Evolutionary conservation across 768 basidiomycete species (phyloP), one percentile per base, ranked within the genome.

Genomic region (Lactarius sp.): DNA sequence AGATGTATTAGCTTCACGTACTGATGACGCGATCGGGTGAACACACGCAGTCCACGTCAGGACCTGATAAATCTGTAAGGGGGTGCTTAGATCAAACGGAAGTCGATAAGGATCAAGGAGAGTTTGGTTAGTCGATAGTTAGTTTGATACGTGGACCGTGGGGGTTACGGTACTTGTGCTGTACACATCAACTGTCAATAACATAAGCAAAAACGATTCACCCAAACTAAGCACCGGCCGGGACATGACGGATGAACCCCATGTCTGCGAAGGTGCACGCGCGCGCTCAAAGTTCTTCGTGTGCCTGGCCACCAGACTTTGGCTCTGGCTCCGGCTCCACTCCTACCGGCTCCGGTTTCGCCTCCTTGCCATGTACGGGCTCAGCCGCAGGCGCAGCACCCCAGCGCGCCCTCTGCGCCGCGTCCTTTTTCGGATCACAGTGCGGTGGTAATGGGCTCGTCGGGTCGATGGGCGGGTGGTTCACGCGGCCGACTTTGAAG

Each of bases 401-500:
- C 59, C 62, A 56, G 16, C 60, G 44, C 68, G 70, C 37, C 52
- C 61, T 44, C 52, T 67, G 55, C 34, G 46, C 62, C 46, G 22
- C 66, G 6, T 60, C 76, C 70, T 86, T 84, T 77, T 86, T 83
- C 41, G 86, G 77, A 66, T 89, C 80, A 71, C 91, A 93, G 62
- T 85, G 87, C 66, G 82, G 83, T 20, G 86, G 90, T 68, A 88
- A 79, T n/a, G 89, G 86, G 67, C 80, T 86, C 34, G 76, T 72
- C 49, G 89, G 90, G 75, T 93, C 88, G 72, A 91, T 90, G 36
- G 90, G 85, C 50, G 77, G 81, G 71, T 92, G 91, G 4, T 79
- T 75, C 22, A 97, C 90, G 60, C 75, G 83, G 22, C 94, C 94
- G 47, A 92, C 83, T 70, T 87, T 87, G 59, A 70, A 69, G 73